These are phyloP conservation scores for Fusarium pseudoanthophilum DNA, from an alignment of 2,329 filamentous ascomycete genomes.

Conservation along the genomic window DNA sequence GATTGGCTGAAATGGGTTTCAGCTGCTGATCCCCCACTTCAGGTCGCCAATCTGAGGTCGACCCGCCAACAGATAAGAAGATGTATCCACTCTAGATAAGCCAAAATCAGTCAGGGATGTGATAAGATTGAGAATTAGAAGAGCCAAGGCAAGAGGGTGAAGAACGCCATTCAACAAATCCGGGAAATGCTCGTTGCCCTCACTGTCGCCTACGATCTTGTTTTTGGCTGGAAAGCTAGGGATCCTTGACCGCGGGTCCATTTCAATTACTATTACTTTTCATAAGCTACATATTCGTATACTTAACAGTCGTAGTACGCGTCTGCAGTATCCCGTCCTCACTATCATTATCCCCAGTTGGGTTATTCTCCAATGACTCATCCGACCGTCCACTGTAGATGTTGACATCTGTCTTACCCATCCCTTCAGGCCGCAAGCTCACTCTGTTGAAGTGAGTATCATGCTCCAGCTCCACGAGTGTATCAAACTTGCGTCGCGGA, in stretches of 20 bases:
- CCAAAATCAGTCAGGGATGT: background rate
- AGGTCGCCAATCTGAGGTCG: background rate
- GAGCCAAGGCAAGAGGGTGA: background rate
- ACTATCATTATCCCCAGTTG: background rate
- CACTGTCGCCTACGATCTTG: rapidly evolving
- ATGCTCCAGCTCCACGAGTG: conserved; percentile 10
- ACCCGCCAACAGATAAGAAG: background rate
- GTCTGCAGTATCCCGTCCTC: conserved; percentile 16
- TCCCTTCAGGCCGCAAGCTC: background rate
- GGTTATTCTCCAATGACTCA: background rate
- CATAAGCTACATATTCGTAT: background rate
- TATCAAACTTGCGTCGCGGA: conserved; percentile 6
- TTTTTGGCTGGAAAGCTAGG: background rate
- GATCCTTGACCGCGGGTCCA: rapidly evolving
- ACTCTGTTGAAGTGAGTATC: conserved; percentile 6
- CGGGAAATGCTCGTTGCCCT: background rate
- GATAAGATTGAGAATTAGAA: background rate
- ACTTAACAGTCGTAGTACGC: background rate
- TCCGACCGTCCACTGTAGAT: background rate
- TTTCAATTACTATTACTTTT: background rate
- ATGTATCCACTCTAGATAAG: background rate
- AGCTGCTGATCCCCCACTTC: background rate
- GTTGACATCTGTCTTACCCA: conserved; percentile 1
- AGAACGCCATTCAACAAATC: background rate
- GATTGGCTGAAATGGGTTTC: background rate